Evolutionary conservation across 2,329 filamentous ascomycete species (phyloP).

Genomic region (Pseudogymnoascus sp.): DNA sequence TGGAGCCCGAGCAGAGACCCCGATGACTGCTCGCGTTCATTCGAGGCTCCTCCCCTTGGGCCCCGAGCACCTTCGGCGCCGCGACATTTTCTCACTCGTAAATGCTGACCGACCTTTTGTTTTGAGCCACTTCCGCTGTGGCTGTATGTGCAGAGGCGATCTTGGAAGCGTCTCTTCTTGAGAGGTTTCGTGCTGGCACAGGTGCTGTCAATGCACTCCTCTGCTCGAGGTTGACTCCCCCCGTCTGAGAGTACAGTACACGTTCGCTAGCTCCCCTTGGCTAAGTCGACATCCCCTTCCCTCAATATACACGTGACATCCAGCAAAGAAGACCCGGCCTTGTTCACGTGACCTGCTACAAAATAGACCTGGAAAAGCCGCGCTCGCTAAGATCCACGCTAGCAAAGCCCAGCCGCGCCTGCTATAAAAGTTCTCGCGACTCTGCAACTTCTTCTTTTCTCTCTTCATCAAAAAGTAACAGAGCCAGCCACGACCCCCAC

Average conservation of each 20-base stretch:
- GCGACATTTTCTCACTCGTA: neutral
- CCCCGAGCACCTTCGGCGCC: neutral
- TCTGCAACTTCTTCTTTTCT: constrained; percentile 26
- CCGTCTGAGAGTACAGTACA: neutral
- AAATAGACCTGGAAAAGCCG: no score
- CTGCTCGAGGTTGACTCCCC: neutral
- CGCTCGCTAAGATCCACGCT: neutral
- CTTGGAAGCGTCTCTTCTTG: neutral
- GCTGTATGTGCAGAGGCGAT: neutral
- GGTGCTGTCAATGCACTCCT: constrained; percentile 1
- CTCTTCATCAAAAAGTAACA: constrained; percentile 54
- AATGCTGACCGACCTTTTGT: constrained; percentile 3
- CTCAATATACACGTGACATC: neutral
- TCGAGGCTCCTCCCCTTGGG: neutral
- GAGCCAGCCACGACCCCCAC: constrained; percentile 65
- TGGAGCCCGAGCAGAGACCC: neutral
- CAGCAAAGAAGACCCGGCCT: neutral
- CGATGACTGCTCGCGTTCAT: neutral
- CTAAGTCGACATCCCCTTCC: constrained; percentile 1
- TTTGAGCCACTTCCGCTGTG: neutral
- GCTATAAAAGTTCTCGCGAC: constrained; percentile 8
- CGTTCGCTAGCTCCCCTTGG: constrained; percentile 6
- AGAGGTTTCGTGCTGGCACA: neutral
- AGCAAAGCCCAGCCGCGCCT: constrained; percentile 6
- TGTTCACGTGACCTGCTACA: neutral